These are phyloP conservation scores for Pichia sp. DNA, from an alignment of 1,139 yeast genomes.

Conservation along the genomic window DNA sequence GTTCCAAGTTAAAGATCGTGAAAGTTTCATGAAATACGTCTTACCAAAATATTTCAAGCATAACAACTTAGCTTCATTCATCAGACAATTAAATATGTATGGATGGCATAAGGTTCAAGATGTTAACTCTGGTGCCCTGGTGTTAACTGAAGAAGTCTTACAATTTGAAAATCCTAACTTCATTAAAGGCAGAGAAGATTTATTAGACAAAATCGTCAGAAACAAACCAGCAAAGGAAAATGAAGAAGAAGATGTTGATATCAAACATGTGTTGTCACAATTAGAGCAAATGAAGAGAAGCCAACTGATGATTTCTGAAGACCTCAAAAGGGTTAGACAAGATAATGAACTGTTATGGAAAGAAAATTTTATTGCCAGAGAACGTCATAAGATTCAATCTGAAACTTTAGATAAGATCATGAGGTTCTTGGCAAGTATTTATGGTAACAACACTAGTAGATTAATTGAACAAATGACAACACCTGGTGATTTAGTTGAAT, in stretches of 20 bases:
- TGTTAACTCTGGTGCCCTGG: conserved; percentile 63
- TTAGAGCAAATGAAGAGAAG: conserved; percentile 73
- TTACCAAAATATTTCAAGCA: conserved; percentile 93
- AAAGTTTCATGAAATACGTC: conserved; percentile 78
- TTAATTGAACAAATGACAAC: conserved; percentile 34
- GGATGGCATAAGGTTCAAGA: conserved; percentile 98
- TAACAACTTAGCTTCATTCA: conserved; percentile 92
- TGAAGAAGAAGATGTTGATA: conserved; percentile 50
- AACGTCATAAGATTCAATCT: conserved; percentile 80
- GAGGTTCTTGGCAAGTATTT: conserved; percentile 80
- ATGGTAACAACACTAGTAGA: conserved; percentile 62
- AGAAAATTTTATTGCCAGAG: conserved; percentile 80
- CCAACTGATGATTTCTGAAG: conserved; percentile 81
- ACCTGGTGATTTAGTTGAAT: conserved; percentile 18
- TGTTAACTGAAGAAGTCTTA: conserved; percentile 58
- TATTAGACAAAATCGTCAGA: conserved; percentile 69
- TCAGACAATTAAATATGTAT: conserved; percentile 94
- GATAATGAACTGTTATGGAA: conserved; percentile 93
- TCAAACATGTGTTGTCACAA: conserved; percentile 62
- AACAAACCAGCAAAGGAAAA: conserved; percentile 40
- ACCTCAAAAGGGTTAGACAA: conserved; percentile 72
- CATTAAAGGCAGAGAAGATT: conserved; percentile 44
- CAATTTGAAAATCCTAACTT: conserved; percentile 85
- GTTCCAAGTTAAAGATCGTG: conserved; percentile 82
- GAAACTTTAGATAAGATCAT: conserved; percentile 86